A percentile compares a stretch with the other conserved stretches of the same genome.
Evolutionary conservation across 2,329 filamentous ascomycete genomes (phyloP).

Genomic region (Rhynchosporium agropyri): DNA sequence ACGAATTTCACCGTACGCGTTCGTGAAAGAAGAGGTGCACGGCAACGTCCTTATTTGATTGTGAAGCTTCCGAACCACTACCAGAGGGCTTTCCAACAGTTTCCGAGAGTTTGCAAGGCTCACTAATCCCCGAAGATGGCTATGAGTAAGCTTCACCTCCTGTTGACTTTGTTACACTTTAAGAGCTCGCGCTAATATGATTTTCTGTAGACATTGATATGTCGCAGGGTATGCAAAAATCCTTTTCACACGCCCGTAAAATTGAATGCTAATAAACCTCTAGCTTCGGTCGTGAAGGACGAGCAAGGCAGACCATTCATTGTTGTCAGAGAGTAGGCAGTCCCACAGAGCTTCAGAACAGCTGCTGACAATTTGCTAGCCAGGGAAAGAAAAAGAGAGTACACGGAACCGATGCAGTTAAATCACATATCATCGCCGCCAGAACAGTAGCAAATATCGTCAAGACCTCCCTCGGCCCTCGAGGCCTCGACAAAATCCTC

Average conservation of each 20-base stretch:
- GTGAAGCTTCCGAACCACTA: constrained; percentile 11
- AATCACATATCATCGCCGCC: constrained; percentile 96
- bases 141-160: constrained; percentile 54
- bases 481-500: constrained; percentile 97
- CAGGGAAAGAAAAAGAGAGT: constrained; percentile 98
- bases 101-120: constrained; percentile 29
- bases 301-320: constrained; percentile 97
- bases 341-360: constrained; percentile 27
- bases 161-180: constrained; percentile 17
- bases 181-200: constrained; percentile 34
- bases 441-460: constrained; percentile 96
- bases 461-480: constrained; percentile 93
- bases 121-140: constrained; percentile 52
- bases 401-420: constrained; percentile 95
- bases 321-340: constrained; percentile 89
- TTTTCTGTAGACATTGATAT: constrained; percentile 71
- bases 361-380: constrained; percentile 50
- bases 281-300: constrained; percentile 85
- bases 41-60: constrained; percentile 1
- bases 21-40: constrained; percentile 1
- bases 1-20: constrained; percentile 20
- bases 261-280: constrained; percentile 33
- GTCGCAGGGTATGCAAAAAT: constrained; percentile 69
- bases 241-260: background rate
- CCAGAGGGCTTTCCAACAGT: constrained; percentile 5